Evolutionary conservation across 1,139 yeast genomes (phyloP).

Genomic region (Kodamaea suecica): DNA sequence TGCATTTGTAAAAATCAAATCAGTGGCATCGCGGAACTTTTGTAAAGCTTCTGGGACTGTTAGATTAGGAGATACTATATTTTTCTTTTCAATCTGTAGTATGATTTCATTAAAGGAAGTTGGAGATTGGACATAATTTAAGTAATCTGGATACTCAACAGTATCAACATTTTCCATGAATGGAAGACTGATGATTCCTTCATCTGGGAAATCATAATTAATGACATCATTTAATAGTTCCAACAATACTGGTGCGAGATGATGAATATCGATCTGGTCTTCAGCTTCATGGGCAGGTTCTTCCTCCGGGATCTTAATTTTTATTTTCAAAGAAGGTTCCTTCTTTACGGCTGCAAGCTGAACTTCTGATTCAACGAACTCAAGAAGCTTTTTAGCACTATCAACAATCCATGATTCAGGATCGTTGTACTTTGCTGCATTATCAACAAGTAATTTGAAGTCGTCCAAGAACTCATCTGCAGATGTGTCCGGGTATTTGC

Average conservation of each 20-base stretch:
- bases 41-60: slow-evolving; percentile 40
- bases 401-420: slow-evolving; percentile 59
- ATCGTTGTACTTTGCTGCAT: slow-evolving; percentile 62
- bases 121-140: slow-evolving; percentile 52
- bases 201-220: slow-evolving; percentile 40
- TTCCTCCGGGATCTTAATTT: slow-evolving; percentile 19
- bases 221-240: slow-evolving; percentile 35
- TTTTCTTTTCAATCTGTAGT: slow-evolving; percentile 39
- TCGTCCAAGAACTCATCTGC: slow-evolving; percentile 49
- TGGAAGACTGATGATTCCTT: slow-evolving; percentile 51
- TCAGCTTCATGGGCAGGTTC: slow-evolving; percentile 9
- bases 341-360: slow-evolving; percentile 14
- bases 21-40: slow-evolving; percentile 47
- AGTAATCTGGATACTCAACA: slow-evolving; percentile 59
- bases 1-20: slow-evolving; percentile 55
- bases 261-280: background rate
- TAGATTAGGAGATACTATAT: slow-evolving; percentile 29
- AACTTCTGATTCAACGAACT: slow-evolving; percentile 43
- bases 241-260: slow-evolving; percentile 19
- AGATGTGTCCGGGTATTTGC: slow-evolving; percentile 27
- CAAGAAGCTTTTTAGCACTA: slow-evolving; percentile 45
- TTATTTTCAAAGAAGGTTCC: slow-evolving; percentile 9
- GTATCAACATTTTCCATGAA: slow-evolving; percentile 56
- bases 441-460: slow-evolving; percentile 53
- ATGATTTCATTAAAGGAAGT: slow-evolving; percentile 52